Evolutionary conservation across 2,329 filamentous ascomycete species (phyloP), one percentile per base, ranked within the genome.

Genomic region (Curvularia sp.): DNA sequence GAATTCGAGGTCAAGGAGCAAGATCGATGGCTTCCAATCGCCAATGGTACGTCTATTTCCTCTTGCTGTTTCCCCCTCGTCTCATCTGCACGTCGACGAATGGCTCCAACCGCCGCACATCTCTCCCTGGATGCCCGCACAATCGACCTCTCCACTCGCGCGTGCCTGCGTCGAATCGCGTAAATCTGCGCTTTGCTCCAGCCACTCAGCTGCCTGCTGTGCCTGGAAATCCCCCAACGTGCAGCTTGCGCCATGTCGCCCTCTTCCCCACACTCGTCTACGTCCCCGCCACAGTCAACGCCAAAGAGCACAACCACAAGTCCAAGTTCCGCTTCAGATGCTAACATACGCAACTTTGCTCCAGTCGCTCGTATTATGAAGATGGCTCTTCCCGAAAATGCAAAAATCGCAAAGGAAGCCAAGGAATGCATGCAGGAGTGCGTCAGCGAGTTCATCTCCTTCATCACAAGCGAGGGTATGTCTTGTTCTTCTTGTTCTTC

Each of bases 351-450:
- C 74, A 95, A 95, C 81, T 93, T 92, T 87, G 90, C 88, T 80
- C 88, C 90, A 99, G 95, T 99, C 74, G 95, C 95, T 67, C 90
- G 95, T 56, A 98, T 99, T 79, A 99, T 99, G 95, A 99, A 99
- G 80, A 90, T 93, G 71, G 95, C 95, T 6, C 84, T 99, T 48
- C 95, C 95, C 50, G 95, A 99, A 67, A 99, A 99, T 75, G 95
- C 95, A 68, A 99, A 99, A 81, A 99, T 99, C 61, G 93, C 93
- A 59, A 99, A 99, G 77, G 95, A 99, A 77, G 95, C 95, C 55
- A 99, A 99, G 79, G 95, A 99, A 78, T 99, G 95, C 81, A 98
- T 99, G 95, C 95, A 99, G 79, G 95, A 99, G 80, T 99, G 95
- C 76, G 95, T 99, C 58, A 97, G 93, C 87, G 95, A 99, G 81